Percentiles rank a stretch among this genome's conserved stretches.
phyloP scores from a whole-genome alignment of 352 stramenopile species.

The Pythium coloratum region DNA sequence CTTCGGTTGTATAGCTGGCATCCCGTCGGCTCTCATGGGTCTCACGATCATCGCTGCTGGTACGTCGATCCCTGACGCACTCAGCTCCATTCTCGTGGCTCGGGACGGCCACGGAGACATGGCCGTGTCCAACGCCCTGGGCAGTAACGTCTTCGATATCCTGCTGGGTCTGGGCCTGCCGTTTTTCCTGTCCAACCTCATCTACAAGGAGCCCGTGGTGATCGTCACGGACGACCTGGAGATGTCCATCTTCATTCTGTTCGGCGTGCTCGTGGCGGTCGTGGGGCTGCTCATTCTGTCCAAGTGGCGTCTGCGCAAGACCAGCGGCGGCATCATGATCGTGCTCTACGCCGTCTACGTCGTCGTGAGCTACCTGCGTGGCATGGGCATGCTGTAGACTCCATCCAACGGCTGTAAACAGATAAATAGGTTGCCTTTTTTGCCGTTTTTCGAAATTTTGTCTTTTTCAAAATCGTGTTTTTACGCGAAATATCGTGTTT shows the following conservation, averaged over 20 bases:
- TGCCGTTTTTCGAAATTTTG: too few relatives aligned
- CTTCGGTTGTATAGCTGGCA: constrained; percentile 65
- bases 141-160: constrained; percentile 88
- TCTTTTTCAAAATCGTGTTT: too few relatives aligned
- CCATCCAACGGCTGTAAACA: too few relatives aligned
- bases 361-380: constrained; percentile 55
- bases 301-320: constrained; percentile 52
- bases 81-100: constrained; percentile 79
- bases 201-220: constrained; percentile 55
- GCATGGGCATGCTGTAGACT: constrained; percentile 47
- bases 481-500: too few relatives aligned
- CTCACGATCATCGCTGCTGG: constrained; percentile 80
- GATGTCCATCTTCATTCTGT: constrained; percentile 65
- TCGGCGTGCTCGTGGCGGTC: constrained; percentile 58
- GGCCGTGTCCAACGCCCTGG: constrained; percentile 82
- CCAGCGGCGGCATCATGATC: constrained; percentile 42
- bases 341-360: constrained; percentile 57
- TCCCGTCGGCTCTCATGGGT: constrained; percentile 73
- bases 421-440: too few relatives aligned
- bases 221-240: constrained; percentile 54
- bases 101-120: constrained; percentile 80
- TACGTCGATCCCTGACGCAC: constrained; percentile 75
- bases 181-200: constrained; percentile 78
- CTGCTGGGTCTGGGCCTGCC: constrained; percentile 71
- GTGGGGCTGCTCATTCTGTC: constrained; percentile 49